Evolutionary conservation across 2,329 filamentous ascomycete genomes (phyloP).

Genomic region (Sclerotinia minor): DNA sequence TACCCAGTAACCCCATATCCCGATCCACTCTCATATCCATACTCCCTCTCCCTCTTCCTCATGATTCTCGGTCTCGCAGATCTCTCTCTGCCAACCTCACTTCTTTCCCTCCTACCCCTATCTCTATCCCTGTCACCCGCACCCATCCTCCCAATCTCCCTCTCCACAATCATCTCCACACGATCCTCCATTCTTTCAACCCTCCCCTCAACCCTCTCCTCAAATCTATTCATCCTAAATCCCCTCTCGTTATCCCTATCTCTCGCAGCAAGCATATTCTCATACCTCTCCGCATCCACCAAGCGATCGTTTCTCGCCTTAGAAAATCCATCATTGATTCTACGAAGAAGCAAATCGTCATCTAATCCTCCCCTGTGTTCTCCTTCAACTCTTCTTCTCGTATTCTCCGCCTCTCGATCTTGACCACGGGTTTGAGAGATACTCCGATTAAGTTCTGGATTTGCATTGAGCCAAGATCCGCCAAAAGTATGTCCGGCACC

Average conservation of each 20-base stretch:
- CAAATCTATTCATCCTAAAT: neutral
- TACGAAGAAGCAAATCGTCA: neutral
- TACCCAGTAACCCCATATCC: neutral
- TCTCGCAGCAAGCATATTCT: neutral
- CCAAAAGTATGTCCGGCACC: neutral
- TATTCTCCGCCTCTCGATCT: neutral
- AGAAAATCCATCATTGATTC: neutral
- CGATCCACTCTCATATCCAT: slow-evolving; percentile 10
- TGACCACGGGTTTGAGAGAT: neutral
- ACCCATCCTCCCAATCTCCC: neutral
- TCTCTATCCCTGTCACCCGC: neutral
- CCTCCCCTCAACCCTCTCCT: neutral
- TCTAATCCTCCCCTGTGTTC: neutral
- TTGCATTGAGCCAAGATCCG: neutral
- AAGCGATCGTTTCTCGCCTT: neutral
- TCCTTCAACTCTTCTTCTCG: neutral
- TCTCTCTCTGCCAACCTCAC: neutral
- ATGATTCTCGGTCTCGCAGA: neutral
- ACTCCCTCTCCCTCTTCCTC: slow-evolving; percentile 10
- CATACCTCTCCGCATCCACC: neutral
- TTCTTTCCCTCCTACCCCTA: neutral
- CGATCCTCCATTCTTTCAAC: neutral
- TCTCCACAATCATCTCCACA: neutral
- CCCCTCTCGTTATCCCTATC: neutral
- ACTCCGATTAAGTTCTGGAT: neutral